These are phyloP conservation scores for Aspergillus aculeatinus DNA, from an alignment of 2,329 filamentous ascomycete genomes.

Conservation along the genomic window DNA sequence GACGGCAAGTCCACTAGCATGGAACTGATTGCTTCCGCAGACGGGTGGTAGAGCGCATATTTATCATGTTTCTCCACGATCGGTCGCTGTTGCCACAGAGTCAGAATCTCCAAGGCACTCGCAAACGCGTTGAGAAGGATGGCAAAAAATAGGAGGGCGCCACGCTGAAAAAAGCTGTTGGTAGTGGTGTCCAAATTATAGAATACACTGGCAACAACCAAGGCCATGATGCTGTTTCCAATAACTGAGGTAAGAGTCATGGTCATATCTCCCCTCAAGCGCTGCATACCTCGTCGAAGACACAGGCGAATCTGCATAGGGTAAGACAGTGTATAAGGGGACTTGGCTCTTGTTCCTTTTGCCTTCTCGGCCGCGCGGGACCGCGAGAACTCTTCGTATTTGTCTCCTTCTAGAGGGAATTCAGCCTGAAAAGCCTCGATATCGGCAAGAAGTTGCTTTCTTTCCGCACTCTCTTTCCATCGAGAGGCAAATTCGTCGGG, in stretches of 20 bases:
- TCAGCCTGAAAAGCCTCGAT: slow-evolving; percentile 41
- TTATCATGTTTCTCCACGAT: slow-evolving; percentile 88
- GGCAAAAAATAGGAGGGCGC: slow-evolving; percentile 79
- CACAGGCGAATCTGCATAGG: slow-evolving; percentile 73
- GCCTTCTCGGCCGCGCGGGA: slow-evolving; percentile 44
- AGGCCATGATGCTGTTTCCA: slow-evolving; percentile 69
- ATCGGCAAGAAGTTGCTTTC: slow-evolving; percentile 38
- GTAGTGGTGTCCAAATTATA: slow-evolving; percentile 68
- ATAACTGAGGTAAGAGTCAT: slow-evolving; percentile 58
- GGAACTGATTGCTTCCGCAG: slow-evolving; percentile 80
- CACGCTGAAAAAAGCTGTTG: slow-evolving; percentile 71
- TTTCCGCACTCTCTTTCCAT: slow-evolving; percentile 55
- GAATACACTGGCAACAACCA: slow-evolving; percentile 77
- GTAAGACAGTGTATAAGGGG: slow-evolving; percentile 80
- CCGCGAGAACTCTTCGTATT: slow-evolving; percentile 36
- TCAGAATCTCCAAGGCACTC: slow-evolving; percentile 75
- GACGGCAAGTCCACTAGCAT: slow-evolving; percentile 84
- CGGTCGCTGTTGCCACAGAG: slow-evolving; percentile 80
- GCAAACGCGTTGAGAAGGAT: slow-evolving; percentile 81
- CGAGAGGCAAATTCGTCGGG: slow-evolving; percentile 64
- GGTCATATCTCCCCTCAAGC: slow-evolving; percentile 71
- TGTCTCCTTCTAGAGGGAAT: slow-evolving; percentile 36
- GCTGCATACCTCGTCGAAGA: slow-evolving; percentile 72
- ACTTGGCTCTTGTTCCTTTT: slow-evolving; percentile 56
- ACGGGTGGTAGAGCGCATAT: slow-evolving; percentile 87